Evolutionary conservation across 257 asterid species (phyloP), one percentile per base, ranked within the genome.

Genomic region (Solanum virginianum): DNA sequence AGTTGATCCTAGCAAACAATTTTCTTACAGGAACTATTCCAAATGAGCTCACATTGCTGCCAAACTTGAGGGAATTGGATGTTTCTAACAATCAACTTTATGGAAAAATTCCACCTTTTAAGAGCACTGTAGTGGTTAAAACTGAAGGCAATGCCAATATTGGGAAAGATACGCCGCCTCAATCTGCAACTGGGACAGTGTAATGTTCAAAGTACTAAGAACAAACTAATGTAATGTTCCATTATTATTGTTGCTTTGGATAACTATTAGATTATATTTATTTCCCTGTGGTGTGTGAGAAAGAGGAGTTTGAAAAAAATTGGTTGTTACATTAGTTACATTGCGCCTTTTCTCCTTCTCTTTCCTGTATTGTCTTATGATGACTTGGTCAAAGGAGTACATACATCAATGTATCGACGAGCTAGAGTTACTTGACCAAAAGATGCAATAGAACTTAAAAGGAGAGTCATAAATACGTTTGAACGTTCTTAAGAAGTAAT

Each of bases 61-160:
- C 80, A 63, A 63, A 65, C 49, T 57, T 85, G 4, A 62, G 14
- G 22, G 74, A 57, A 63, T 29, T 85, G 20, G 84, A 85, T 85
- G 84, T 85, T 49, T 85, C 87, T 17, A 79, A 85, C 49, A 79
- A 85, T 85, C 84, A 77, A 32, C 68, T 85, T 20, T 63, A 80
- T 15, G 84, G 87, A 0, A 49, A 85, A 65, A 36, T 85, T 14
- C 87, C 87, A 22, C 18, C 57, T 12, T 77, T 77, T 79, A 84
- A 41, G 26, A 63, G 84, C 51, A 79, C 24, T 51, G 84, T 85
- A 17, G 26, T 45, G 39, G 56, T 85, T 41, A 85, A 79, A 32
- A 80, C 80, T 80, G 70, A 53, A 49, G 84, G 84, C 29, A 85
- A 85, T 41, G 70, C n/a, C 43, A 63, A 85, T 74, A 63, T 85